These are phyloP conservation scores for Raffaelea albimanens DNA, from an alignment of 2,329 filamentous ascomycete genomes.

Conservation along the genomic window DNA sequence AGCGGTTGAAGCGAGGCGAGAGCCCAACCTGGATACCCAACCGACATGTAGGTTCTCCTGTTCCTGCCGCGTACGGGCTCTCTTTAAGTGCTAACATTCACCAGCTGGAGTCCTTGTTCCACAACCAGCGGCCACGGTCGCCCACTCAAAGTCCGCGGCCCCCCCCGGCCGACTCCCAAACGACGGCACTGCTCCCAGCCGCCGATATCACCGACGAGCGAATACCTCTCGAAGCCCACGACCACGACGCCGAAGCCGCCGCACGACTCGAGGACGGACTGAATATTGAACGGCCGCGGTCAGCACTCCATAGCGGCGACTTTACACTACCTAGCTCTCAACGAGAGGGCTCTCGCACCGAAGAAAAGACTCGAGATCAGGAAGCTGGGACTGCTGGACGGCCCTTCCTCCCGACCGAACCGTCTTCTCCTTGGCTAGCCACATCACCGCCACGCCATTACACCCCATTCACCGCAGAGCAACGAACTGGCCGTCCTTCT, in stretches of 20 bases:
- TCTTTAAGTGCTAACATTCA: too few species aligned
- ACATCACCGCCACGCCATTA: conserved; percentile 48
- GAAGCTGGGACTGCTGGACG: background rate
- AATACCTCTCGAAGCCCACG: conserved; percentile 18
- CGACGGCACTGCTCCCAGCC: conserved; percentile 29
- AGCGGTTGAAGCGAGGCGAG: conserved; percentile 71
- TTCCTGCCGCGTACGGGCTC: too few species aligned
- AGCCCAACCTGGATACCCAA: conserved; percentile 65
- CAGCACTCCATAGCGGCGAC: conserved; percentile 59
- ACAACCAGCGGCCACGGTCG: conserved; percentile 21
- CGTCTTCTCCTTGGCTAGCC: conserved; percentile 34
- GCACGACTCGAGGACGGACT: conserved; percentile 42
- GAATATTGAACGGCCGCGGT: conserved; percentile 73
- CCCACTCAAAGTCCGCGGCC: conserved; percentile 26
- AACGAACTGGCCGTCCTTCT: conserved; percentile 17
- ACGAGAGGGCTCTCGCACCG: background rate
- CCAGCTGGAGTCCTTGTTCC: conserved; percentile 32
- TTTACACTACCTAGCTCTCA: conserved; percentile 36
- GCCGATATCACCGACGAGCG: conserved; percentile 39
- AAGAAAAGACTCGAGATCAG: background rate
- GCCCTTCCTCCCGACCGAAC: conserved; percentile 8
- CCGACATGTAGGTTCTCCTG: conserved; percentile 51
- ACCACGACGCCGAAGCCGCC: conserved; percentile 25
- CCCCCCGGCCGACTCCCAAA: conserved; percentile 22
- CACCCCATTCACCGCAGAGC: conserved; percentile 32